Conservation (phyloP, 228 moss, liverwort and hornwort genomes). For the Sphagnum magellanicum region DNA sequence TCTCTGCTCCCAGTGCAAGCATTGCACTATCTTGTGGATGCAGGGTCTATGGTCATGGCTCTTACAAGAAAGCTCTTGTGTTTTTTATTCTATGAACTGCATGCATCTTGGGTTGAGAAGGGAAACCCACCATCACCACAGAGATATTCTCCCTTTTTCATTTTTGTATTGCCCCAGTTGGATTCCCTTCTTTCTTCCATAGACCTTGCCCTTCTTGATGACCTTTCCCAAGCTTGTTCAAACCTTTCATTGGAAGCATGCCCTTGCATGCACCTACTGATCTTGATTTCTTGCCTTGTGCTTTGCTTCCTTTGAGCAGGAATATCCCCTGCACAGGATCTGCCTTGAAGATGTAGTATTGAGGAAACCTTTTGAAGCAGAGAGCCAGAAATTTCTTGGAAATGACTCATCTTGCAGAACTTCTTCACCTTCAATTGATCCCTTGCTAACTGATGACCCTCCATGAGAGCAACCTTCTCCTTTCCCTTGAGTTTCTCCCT, state of each 20-base stretch:
- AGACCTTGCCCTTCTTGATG: neutral
- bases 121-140: neutral
- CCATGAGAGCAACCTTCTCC: constrained; percentile 2
- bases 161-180: neutral
- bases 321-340: neutral
- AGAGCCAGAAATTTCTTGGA: neutral
- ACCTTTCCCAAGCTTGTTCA: neutral
- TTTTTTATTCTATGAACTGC: neutral
- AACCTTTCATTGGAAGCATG: neutral
- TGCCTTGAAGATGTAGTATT: neutral
- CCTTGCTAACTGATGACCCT: constrained; percentile 1
- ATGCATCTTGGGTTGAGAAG: neutral
- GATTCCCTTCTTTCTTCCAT: neutral
- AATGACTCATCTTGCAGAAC: constrained; percentile 2
- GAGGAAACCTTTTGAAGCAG: constrained; percentile 2
- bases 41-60: constrained; percentile 1
- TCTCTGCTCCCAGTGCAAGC: neutral
- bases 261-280: neutral
- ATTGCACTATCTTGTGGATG: neutral
- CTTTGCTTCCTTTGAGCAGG: neutral
- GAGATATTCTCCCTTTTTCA: neutral
- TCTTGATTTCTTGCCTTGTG: neutral
- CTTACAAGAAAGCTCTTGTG: neutral
- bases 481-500: neutral
- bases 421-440: neutral